Evolutionary conservation across 1,284 basidiomycete species (phyloP).

Genomic region (Ceratobasidium sp.): DNA sequence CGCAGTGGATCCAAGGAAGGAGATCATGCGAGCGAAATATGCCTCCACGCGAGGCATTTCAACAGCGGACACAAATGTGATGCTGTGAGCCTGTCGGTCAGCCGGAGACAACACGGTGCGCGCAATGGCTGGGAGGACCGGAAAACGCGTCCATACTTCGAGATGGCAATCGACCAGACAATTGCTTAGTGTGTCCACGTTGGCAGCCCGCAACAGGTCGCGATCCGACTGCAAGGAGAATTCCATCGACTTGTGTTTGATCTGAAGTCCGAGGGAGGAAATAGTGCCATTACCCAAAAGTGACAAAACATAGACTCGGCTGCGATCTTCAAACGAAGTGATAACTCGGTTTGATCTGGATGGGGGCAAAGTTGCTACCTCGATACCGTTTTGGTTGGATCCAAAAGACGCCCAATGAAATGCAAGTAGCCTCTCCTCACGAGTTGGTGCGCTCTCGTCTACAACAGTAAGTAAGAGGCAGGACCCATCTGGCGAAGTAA

Average conservation of each 20-base stretch:
- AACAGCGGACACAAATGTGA: conserved; percentile 60
- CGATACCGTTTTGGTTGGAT: conserved; percentile 56
- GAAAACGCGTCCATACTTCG: conserved; percentile 70
- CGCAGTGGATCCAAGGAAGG: conserved; percentile 16
- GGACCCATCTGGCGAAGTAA: conserved; percentile 30
- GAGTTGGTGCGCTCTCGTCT: neutral
- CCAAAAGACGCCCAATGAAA: conserved; percentile 67
- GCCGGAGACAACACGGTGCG: conserved; percentile 54
- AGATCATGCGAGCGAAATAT: conserved; percentile 29
- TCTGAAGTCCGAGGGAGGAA: conserved; percentile 58
- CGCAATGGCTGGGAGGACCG: conserved; percentile 63
- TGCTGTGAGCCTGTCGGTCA: conserved; percentile 49
- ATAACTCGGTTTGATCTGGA: conserved; percentile 49
- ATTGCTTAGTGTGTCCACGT: conserved; percentile 54
- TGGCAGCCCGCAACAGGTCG: neutral
- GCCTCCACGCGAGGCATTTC: conserved; percentile 44
- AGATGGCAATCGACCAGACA: conserved; percentile 62
- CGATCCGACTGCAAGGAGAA: conserved; percentile 56
- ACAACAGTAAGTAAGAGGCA: conserved; percentile 18
- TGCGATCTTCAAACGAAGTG: conserved; percentile 58
- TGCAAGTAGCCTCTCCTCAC: conserved; percentile 50
- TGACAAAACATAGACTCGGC: conserved; percentile 56
- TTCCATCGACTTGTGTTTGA: conserved; percentile 62
- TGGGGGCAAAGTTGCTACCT: conserved; percentile 47
- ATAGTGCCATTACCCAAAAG: conserved; percentile 51